These are phyloP conservation scores for Ceratopteris richardii DNA, from an alignment of 75 land plant genomes.

Conservation along the genomic window DNA sequence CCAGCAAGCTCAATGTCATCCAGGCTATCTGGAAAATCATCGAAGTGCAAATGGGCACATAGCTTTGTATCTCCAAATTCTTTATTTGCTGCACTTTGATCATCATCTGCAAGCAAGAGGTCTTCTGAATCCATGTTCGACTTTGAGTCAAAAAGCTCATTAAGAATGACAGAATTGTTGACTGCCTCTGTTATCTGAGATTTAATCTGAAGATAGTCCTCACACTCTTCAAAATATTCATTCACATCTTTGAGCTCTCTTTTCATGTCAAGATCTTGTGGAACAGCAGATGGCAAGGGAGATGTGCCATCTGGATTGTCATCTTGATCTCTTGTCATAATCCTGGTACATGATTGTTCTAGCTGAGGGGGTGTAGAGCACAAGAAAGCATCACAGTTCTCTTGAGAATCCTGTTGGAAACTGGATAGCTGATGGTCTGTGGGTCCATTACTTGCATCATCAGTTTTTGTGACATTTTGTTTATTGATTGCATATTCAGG, in stretches of 20 bases:
- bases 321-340: background rate
- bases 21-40: slow-evolving; percentile 33
- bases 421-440: too few species aligned
- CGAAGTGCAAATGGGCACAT: slow-evolving; percentile 40
- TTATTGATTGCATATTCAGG: too few species aligned
- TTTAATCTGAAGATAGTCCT: background rate
- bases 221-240: background rate
- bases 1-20: slow-evolving; percentile 33
- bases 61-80: slow-evolving; percentile 7
- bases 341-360: background rate
- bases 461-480: too few species aligned
- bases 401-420: too few species aligned
- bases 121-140: background rate
- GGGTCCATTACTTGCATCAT: too few species aligned
- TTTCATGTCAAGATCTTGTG: background rate
- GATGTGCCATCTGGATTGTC: background rate
- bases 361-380: background rate
- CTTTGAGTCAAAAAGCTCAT: slow-evolving; percentile 2
- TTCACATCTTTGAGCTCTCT: background rate
- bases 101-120: background rate
- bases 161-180: background rate
- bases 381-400: slow-evolving; percentile 1
- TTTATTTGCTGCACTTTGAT: slow-evolving; percentile 14
- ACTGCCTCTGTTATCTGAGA: background rate
- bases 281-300: too few species aligned